phyloP scores from a whole-genome alignment of 2,329 filamentous ascomycete species.

The Pseudocercospora ulei region DNA sequence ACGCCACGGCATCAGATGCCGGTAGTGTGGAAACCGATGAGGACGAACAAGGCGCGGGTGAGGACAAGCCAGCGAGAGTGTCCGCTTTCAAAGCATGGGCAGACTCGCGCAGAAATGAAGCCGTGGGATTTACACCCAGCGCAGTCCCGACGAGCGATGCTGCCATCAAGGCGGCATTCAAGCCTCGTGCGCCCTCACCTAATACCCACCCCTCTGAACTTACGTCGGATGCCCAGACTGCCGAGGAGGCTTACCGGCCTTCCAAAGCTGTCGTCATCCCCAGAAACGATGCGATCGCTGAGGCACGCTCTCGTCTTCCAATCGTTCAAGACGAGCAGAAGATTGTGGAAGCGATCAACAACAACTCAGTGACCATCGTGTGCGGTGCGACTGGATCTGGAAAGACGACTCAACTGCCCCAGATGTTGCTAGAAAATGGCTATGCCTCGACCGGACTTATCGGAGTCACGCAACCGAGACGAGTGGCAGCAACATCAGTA shows the following conservation, averaged over 20 bases:
- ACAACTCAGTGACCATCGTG: conserved; percentile 78
- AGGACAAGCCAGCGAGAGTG: conserved; percentile 38
- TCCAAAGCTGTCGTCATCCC: conserved; percentile 65
- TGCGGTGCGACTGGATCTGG: conserved; percentile 94
- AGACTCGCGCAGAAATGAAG: conserved; percentile 71
- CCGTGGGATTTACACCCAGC: conserved; percentile 57
- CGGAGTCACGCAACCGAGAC: conserved; percentile 84
- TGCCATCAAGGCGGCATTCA: conserved; percentile 50
- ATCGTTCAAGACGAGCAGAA: conserved; percentile 92
- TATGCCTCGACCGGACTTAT: conserved; percentile 81
- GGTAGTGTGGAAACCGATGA: conserved; percentile 31
- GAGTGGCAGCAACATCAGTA: conserved; percentile 95
- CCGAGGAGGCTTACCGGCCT: conserved; percentile 53
- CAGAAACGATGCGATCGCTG: conserved; percentile 64
- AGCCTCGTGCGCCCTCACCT: conserved; percentile 56
- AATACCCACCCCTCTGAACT: conserved; percentile 62
- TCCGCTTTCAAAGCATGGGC: conserved; percentile 93
- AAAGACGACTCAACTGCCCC: conserved; percentile 94
- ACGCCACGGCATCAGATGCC: background rate
- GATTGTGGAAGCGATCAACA: conserved; percentile 95
- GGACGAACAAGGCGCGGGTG: conserved; percentile 18
- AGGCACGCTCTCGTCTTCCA: conserved; percentile 66
- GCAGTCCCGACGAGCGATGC: conserved; percentile 33
- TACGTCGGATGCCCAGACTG: conserved; percentile 42
- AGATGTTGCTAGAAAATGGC: conserved; percentile 89